phyloP scores from a whole-genome alignment of 2,329 filamentous ascomycete genomes.

The Fusarium albosuccineum region DNA sequence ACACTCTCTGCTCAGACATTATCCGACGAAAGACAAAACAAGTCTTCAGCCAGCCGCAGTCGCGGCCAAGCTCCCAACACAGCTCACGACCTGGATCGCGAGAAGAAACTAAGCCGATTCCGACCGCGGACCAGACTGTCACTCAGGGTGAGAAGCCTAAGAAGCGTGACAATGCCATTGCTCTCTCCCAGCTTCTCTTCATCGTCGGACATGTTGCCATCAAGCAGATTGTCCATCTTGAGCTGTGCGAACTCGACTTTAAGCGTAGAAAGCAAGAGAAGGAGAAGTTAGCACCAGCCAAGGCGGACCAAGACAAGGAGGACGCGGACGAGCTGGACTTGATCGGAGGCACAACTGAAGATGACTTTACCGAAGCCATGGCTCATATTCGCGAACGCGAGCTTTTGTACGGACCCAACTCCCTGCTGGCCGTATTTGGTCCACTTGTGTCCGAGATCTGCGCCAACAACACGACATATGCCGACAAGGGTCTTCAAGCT shows the following conservation, averaged over 20 bases:
- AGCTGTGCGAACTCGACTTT: slow-evolving; percentile 97
- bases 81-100: slow-evolving; percentile 63
- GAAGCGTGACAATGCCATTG: slow-evolving; percentile 76
- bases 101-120: slow-evolving; percentile 55
- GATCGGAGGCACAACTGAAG: slow-evolving; percentile 95
- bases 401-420: slow-evolving; percentile 83
- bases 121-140: slow-evolving; percentile 50
- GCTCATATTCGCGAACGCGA: slow-evolving; percentile 86
- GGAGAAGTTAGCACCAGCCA: slow-evolving; percentile 72
- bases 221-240: slow-evolving; percentile 98
- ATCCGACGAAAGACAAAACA: slow-evolving; percentile 86
- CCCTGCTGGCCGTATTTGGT: slow-evolving; percentile 90
- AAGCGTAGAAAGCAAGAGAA: slow-evolving; percentile 95
- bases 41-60: slow-evolving; percentile 72
- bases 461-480: slow-evolving; percentile 92
- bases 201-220: slow-evolving; percentile 97
- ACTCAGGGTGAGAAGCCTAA: slow-evolving; percentile 59
- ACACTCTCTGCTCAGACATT: slow-evolving; percentile 91
- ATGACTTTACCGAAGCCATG: slow-evolving; percentile 91
- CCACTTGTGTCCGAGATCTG: slow-evolving; percentile 94
- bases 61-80: slow-evolving; percentile 58
- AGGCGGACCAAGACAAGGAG: slow-evolving; percentile 66
- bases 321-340: slow-evolving; percentile 93
- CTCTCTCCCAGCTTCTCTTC: slow-evolving; percentile 91
- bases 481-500: slow-evolving; percentile 89